Base-by-base conservation (phyloP, 2,329 filamentous ascomycete species). In the Myotisia sp. region DNA sequence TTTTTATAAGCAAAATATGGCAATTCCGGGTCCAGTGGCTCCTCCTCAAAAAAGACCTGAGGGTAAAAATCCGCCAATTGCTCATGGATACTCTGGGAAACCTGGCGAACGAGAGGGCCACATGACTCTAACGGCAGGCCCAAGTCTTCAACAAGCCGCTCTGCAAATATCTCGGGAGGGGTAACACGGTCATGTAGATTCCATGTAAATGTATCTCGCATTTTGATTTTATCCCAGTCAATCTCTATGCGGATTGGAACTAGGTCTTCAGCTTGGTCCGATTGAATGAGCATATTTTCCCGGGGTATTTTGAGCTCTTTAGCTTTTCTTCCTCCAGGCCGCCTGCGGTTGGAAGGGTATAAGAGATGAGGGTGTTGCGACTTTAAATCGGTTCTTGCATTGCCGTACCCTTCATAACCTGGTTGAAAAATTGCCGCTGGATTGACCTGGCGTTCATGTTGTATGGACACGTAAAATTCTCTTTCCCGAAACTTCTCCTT, bases 201-300 rank as follows among this genome's bases (percentile, higher is more conserved):
- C 86, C 87, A 98, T 3, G 90, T 95, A 47, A 98, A 94, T 1
- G 90, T 95, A 57, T 98, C 90, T 54, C 90, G 80, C 40, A 98
- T 68, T 59, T 90, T 90, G 47, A 95, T 74, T 62, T 92, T 93
- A 45, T 95, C 87, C 70, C 82, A 81, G 50, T 98, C 90, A 32
- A 95, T 82, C 48, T 98, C 90, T 36, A 98, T 62, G 30, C 90
- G 74, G 44, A 98, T 71, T 2, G 90, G 90, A 1, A 95, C 82
- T 35, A 98, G 64, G 52, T 94, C 84, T 55, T 98, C 90, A 34
- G 83, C 69, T 52, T 87, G 80, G 47, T 95, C 87, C 16, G 83
- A 84, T 61, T 95, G 90, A 45, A 76, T 73, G 42, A 74, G 71
- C 63, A 86, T 71, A 44, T 93, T 84, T 54, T 84, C 84, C 48